Conservation (phyloP, 306 rosid species). For the Biancaea sappan region DNA sequence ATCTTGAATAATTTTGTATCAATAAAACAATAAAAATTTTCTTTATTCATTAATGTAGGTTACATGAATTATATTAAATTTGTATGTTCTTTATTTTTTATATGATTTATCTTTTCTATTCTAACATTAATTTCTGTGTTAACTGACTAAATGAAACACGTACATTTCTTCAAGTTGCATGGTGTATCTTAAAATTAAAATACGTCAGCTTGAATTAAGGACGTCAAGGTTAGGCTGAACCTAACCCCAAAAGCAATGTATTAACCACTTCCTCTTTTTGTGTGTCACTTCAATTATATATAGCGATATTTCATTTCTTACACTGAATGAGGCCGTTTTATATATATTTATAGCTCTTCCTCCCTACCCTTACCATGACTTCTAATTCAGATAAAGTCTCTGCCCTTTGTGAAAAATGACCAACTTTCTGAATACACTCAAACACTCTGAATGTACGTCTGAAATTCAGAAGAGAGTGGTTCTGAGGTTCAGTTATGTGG, state of each 20-base stretch:
- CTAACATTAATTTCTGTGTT: too few species aligned
- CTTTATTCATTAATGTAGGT: too few species aligned
- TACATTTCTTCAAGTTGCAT: background rate
- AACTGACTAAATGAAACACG: background rate
- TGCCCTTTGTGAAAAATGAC: background rate
- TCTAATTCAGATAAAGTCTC: background rate
- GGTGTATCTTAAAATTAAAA: background rate
- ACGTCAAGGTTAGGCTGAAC: background rate
- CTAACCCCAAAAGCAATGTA: background rate
- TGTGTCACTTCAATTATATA: background rate
- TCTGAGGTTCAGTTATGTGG: too few species aligned
- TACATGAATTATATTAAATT: too few species aligned
- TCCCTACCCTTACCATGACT: background rate
- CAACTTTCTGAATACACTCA: background rate
- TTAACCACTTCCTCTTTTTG: background rate
- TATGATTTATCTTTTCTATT: too few species aligned
- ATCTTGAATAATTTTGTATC: too few species aligned
- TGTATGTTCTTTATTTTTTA: too few species aligned
- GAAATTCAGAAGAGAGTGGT: background rate
- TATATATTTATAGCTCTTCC: too few species aligned
- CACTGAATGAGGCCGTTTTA: background rate
- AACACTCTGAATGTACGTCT: background rate
- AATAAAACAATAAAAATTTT: too few species aligned
- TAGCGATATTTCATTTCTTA: background rate
- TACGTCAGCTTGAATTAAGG: background rate